Conservation (phyloP, 2,329 filamentous ascomycete species). For the Neonectria neomacrospora region DNA sequence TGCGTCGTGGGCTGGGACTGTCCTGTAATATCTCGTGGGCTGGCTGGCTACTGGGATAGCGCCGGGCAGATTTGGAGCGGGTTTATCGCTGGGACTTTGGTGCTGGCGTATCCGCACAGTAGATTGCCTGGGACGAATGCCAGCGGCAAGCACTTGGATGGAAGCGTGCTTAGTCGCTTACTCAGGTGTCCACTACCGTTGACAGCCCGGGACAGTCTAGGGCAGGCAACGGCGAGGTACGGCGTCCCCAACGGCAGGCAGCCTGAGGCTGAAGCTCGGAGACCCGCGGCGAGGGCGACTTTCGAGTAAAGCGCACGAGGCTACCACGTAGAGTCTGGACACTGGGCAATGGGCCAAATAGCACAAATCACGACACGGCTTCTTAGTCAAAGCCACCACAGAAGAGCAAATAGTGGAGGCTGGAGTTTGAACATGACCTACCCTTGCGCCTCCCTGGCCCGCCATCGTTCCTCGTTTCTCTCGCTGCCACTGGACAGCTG, state of each 20-base stretch:
- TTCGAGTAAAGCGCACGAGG: not conserved
- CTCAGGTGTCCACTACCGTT: not conserved
- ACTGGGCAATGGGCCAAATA: not conserved
- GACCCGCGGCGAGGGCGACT: not conserved
- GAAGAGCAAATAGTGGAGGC: conserved; percentile 25
- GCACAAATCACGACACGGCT: not conserved
- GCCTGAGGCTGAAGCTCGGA: not conserved
- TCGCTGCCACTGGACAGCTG: conserved; percentile 12
- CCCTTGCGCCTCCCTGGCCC: conserved; percentile 18
- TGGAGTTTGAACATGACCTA: conserved; percentile 12
- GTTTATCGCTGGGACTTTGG: conserved; percentile 4
- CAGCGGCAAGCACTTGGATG: not conserved
- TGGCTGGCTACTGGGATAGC: not conserved
- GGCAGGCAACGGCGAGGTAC: not conserved
- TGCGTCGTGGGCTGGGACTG: not conserved
- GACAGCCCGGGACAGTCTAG: not conserved
- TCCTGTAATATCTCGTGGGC: not conserved
- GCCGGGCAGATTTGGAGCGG: not conserved
- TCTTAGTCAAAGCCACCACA: conserved; percentile 24
- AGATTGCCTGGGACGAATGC: not conserved
- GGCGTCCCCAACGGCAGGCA: not conserved
- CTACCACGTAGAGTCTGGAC: not conserved
- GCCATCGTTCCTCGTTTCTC: conserved; percentile 10
- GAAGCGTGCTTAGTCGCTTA: not conserved
- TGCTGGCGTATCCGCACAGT: not conserved